Evolutionary conservation across 345 rosid genomes (phyloP), one percentile per base, ranked within the genome.

Genomic region (Mercurialis annua): DNA sequence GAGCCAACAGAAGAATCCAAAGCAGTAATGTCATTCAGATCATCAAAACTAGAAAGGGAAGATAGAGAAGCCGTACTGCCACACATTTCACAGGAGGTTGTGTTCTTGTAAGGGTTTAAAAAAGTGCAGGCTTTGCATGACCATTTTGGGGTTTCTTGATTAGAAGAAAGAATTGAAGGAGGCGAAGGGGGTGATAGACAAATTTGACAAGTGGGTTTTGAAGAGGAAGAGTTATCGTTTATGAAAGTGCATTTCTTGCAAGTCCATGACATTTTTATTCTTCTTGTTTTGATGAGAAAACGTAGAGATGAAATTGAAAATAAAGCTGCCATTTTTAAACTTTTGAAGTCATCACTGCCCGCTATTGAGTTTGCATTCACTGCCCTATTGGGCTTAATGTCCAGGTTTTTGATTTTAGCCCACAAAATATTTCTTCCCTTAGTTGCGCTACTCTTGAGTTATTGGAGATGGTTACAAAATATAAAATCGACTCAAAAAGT

Each of bases 51-150:
- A 34, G 90, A 73, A 6, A 81, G 68, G 42, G 82, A 81, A 62
- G 79, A 76, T 17, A 71, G 23, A 2, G 83, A 73, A 2, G 89
- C 82, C 66, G 90, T 79, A 0, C 89, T 78, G 55, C 80, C 85
- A 43, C 98, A 94, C 49, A 89, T 72, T 24, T 84, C 90, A 73
- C 99, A 94, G 76, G 42, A 63, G 33, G 78, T n/a, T n/a, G n/a
- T 57, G 73, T 80, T 89, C 77, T 80, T 86, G 77, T 84, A 89
- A 6, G 86, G 79, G 81, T 94, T 94, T 67, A 87, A 68, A 73
- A 87, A 91, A 67, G 99, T 91, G 80, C 99, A 94, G 20, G 88
- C 88, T 71, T 87, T 91, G 84, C 99, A 94, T 0, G 96, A 55
- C 98, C 99, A 94, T 44, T 78, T 82, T 5, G 85, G 71, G 67